Evolutionary conservation across 2,329 filamentous ascomycete genomes (phyloP).

Genomic region (Diplodia intermedia): DNA sequence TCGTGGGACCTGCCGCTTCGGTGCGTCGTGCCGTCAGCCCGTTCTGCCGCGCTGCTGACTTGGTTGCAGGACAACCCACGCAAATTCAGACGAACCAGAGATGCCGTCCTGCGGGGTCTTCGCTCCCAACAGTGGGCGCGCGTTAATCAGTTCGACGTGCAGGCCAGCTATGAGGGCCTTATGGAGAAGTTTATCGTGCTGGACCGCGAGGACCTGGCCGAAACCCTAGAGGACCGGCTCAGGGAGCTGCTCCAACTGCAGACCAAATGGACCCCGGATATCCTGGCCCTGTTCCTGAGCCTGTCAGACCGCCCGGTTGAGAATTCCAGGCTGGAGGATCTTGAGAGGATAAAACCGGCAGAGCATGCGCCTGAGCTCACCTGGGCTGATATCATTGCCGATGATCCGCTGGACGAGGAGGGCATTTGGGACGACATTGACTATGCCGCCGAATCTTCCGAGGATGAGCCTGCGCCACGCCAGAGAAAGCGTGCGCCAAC

Average conservation of each 20-base stretch:
- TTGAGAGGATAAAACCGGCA: constrained; percentile 63
- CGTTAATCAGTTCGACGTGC: constrained; percentile 58
- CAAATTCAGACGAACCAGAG: constrained; percentile 47
- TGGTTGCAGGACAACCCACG: constrained; percentile 36
- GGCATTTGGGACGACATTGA: constrained; percentile 75
- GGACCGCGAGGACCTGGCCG: constrained; percentile 78
- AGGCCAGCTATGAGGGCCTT: constrained; percentile 56
- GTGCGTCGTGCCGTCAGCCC: background rate
- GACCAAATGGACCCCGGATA: constrained; percentile 77
- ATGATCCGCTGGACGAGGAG: constrained; percentile 75
- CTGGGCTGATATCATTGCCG: constrained; percentile 80
- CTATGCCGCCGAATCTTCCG: constrained; percentile 70
- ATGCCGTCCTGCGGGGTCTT: constrained; percentile 49
- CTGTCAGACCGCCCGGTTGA: constrained; percentile 81
- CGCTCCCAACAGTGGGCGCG: constrained; percentile 52
- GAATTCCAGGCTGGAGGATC: constrained; percentile 68
- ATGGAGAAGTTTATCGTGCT: constrained; percentile 87
- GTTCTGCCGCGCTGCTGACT: constrained; percentile 15
- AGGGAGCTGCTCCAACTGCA: constrained; percentile 62
- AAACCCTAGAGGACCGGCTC: constrained; percentile 67
- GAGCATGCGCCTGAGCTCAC: constrained; percentile 62
- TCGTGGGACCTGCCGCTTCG: constrained; percentile 58
- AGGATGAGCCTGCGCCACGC: constrained; percentile 57
- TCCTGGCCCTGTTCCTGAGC: constrained; percentile 77
- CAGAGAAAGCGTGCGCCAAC: constrained; percentile 40